phyloP scores from a whole-genome alignment of 179 eudicot genomes.

The Silene vulgaris region DNA sequence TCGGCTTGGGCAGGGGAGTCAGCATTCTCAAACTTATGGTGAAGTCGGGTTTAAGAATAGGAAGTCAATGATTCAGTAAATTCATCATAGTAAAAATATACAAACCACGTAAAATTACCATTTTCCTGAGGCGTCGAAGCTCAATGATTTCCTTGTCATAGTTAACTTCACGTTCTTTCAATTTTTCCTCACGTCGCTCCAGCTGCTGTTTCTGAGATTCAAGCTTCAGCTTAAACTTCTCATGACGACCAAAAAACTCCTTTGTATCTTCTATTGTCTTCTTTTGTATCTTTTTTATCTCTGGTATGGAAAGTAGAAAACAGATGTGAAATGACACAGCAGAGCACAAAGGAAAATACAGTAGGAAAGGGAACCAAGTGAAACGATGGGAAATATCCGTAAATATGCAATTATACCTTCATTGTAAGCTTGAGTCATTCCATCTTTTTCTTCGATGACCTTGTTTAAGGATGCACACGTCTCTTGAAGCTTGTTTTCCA shows the following conservation, averaged over 20 bases:
- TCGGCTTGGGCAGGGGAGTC: no score
- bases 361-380: background rate
- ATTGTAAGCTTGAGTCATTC: constrained; percentile 30
- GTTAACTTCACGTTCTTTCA: constrained; percentile 40
- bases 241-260: constrained; percentile 33
- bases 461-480: constrained; percentile 29
- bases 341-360: background rate
- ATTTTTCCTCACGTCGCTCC: constrained; percentile 32
- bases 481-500: constrained; percentile 34
- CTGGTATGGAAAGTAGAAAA: constrained; percentile 24
- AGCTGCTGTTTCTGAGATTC: constrained; percentile 32
- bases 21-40: no score
- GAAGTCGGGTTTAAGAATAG: no score
- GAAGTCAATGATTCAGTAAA: no score
- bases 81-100: no score
- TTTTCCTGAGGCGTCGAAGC: constrained; percentile 36
- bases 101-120: constrained; percentile 29
- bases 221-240: constrained; percentile 31
- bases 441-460: constrained; percentile 33
- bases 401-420: constrained; percentile 37
- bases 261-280: constrained; percentile 25
- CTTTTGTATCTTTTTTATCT: constrained; percentile 34
- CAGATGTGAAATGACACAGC: background rate
- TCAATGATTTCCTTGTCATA: constrained; percentile 41
- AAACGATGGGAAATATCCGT: background rate